These are phyloP conservation scores for Phaeodactylum tricornutum DNA, from an alignment of 108 stramenopile genomes.

Conservation along the genomic window DNA sequence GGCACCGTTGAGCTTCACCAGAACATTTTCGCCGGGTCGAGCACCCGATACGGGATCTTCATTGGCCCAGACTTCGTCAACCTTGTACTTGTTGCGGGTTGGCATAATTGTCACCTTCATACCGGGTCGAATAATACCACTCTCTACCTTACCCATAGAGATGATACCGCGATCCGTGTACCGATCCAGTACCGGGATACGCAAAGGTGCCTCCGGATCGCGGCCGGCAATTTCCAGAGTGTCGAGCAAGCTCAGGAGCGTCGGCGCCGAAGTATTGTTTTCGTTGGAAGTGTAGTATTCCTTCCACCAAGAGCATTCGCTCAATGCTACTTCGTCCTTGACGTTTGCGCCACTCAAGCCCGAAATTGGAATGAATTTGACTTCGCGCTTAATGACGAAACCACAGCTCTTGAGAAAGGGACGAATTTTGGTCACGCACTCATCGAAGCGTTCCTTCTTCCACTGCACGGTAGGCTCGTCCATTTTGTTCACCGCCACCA, in stretches of 20 bases:
- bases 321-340: constrained; percentile 82
- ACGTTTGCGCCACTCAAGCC: constrained; percentile 95
- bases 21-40: constrained; percentile 98
- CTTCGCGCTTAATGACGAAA: constrained; percentile 93
- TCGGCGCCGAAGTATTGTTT: constrained; percentile 81
- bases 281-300: constrained; percentile 54
- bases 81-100: constrained; percentile 75
- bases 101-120: constrained; percentile 93
- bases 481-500: constrained; percentile 99
- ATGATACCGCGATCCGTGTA: constrained; percentile 97
- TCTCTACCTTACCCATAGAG: constrained; percentile 97
- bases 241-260: constrained; percentile 83
- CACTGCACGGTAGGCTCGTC: constrained; percentile 97
- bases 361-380: constrained; percentile 97
- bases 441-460: constrained; percentile 91
- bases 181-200: constrained; percentile 94
- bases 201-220: constrained; percentile 75
- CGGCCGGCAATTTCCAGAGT: constrained; percentile 76
- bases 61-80: constrained; percentile 92
- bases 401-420: constrained; percentile 96
- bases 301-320: constrained; percentile 92
- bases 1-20: constrained; percentile 82
- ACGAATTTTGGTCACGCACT: constrained; percentile 90
- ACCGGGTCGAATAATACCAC: constrained; percentile 84
- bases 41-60: constrained; percentile 83